These are phyloP conservation scores for Amaranthus cruentus DNA, from an alignment of 148 eudicot species.

Conservation along the genomic window DNA sequence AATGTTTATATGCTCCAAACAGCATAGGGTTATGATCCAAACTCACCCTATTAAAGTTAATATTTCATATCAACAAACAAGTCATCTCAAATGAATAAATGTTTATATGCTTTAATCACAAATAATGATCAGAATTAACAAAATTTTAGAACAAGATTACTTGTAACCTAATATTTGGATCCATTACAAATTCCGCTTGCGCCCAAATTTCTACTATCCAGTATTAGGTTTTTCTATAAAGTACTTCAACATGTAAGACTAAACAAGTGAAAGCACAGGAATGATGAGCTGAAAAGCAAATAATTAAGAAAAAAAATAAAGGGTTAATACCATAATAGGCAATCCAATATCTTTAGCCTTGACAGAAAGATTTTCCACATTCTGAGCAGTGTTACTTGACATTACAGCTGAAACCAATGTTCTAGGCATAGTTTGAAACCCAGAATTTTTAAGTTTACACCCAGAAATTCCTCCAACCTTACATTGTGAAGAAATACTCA, in stretches of 20 bases:
- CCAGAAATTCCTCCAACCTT: slow-evolving; percentile 22
- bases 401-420: slow-evolving; percentile 17
- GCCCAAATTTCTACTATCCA: too few species aligned
- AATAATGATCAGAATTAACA: too few species aligned
- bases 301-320: neutral
- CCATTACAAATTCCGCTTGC: too few species aligned
- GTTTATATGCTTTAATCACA: too few species aligned
- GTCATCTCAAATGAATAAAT: too few species aligned
- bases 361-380: slow-evolving; percentile 27
- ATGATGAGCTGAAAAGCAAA: neutral
- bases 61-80: too few species aligned
- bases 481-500: slow-evolving; percentile 17
- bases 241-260: neutral
- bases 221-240: too few species aligned
- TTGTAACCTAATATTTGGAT: too few species aligned
- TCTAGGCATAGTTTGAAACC: slow-evolving; percentile 13
- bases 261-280: neutral
- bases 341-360: slow-evolving; percentile 24
- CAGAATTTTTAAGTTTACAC: slow-evolving; percentile 8
- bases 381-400: slow-evolving; percentile 24
- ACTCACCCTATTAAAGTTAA: too few species aligned
- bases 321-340: slow-evolving; percentile 38
- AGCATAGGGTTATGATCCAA: too few species aligned
- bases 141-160: too few species aligned
- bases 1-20: too few species aligned